Evolutionary conservation across 768 basidiomycete genomes (phyloP), one percentile per base, ranked within the genome.

Genomic region (Glaciozyma martinii): DNA sequence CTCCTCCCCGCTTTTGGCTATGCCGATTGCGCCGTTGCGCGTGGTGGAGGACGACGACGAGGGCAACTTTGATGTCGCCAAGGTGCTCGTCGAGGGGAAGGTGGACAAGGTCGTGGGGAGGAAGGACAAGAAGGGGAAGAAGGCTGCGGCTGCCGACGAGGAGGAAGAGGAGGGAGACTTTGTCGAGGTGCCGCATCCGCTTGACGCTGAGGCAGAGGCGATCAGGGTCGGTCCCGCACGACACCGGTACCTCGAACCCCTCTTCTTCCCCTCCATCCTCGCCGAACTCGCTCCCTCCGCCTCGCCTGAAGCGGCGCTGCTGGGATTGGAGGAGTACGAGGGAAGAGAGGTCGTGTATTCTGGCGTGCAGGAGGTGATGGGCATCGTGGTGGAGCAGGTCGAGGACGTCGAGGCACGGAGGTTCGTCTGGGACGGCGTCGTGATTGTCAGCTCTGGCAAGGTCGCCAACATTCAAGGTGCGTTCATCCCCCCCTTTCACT

Each of bases 211-310:
- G n/a, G 84, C 80, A 15, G 80, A 82, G 73, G 81, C 83, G 47
- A 74, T 93, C 64, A 88, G 86, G 12, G 71, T 94, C 43, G 91
- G 91, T 23, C 89, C 88, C 75, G 89, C 90, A 73, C 81, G 91
- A 43, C 90, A 95, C 79, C 81, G 88, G 47, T 88, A 92, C 77
- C 90, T 89, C 75, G 92, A 94, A 75, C 89, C 90, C 9, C 79
- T 95, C 32, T 92, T 90, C 62, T 44, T 64, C 46, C 68, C 68
- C 21, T 40, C 46, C 21, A 32, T 70, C 46, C 40, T 70, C 30
- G 29, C 47, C 3, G 12, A 9, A 1, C 60, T 66, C 37, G 50
- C 54, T 16, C 56, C 64, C 1, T 49, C 59, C 12, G 27, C 46
- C 16, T 61, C 57, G 5, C 8, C 32, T 1, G 30, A 56, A 1